Evolutionary conservation across 805 yeast genomes (phyloP), one percentile per base, ranked within the genome.

Genomic region (Starmerella sirachaensis): DNA sequence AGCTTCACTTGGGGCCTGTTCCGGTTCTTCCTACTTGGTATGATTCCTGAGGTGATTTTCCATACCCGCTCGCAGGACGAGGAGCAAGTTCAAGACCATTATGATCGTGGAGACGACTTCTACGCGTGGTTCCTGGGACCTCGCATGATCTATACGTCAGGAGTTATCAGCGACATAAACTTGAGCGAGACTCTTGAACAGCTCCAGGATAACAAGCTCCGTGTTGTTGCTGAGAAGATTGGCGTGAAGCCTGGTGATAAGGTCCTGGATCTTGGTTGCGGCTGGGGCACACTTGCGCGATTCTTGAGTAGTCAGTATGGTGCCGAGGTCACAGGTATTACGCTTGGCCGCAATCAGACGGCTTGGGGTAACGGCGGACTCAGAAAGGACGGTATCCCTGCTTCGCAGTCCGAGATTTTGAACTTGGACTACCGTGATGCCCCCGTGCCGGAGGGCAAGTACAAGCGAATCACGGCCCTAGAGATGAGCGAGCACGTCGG

Each of bases 401-500:
- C 64, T 19, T 66, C 67, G n/a, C 94, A 84, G 65, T 75, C 85
- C 26, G 66, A 68, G 55, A 79, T 84, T 49, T 71, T 78, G 38
- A 82, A 93, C 64, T 66, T 74, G 58, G 95, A 84, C 62, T 84
- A 84, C 69, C 76, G 95, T 63, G 95, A 84, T 58, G 70, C 93
- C 29, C 95, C 94, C 35, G 63, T 72, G 33, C 78, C 84, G 38
- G 50, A 53, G 26, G 68, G 69, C 40, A 69, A 66, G 47, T 84
- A 85, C 64, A 74, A 84, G 66, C 82, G 83, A 60, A 84, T 84
- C 56, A 78, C 93, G 26, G 81, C 93, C 63, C 67, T 84, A 57
- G 94, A 84, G 68, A 84, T 84, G 95, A 84, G 93, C 23, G 95
- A 84, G 69, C 95, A 84, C 59, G 95, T 84, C 55, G 95, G 95